Conservation (phyloP, 495 filamentous ascomycete species). For the Talaromyces nanjingensis region DNA sequence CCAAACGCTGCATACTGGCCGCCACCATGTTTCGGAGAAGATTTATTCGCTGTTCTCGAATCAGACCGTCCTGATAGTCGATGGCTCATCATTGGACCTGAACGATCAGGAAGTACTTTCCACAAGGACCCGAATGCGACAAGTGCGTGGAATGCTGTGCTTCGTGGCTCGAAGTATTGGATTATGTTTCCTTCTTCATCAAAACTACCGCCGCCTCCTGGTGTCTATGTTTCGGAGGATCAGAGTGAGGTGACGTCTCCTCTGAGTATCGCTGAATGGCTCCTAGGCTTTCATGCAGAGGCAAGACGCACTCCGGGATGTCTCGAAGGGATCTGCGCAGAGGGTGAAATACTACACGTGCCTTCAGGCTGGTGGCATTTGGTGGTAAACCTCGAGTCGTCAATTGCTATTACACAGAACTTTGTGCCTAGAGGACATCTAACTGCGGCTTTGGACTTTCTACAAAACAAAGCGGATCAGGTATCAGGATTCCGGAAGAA, state of each 20-base stretch:
- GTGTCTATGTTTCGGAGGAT: slow-evolving; percentile 86
- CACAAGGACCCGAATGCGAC: slow-evolving; percentile 79
- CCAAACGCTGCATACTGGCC: slow-evolving; percentile 64
- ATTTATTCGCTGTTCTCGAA: slow-evolving; percentile 79
- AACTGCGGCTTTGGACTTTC: slow-evolving; percentile 67
- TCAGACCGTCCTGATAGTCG: slow-evolving; percentile 75
- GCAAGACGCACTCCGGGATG: slow-evolving; percentile 73
- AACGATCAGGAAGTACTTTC: slow-evolving; percentile 87
- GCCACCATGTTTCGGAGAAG: slow-evolving; percentile 82
- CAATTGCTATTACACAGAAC: slow-evolving; percentile 92
- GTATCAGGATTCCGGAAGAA: slow-evolving; percentile 78
- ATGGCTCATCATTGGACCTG: slow-evolving; percentile 91
- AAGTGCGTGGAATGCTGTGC: slow-evolving; percentile 93
- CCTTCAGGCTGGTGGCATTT: slow-evolving; percentile 96
- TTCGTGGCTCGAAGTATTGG: slow-evolving; percentile 94
- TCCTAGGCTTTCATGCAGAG: slow-evolving; percentile 84
- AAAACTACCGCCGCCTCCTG: slow-evolving; percentile 63
- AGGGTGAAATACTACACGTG: slow-evolving; percentile 89
- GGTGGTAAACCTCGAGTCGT: slow-evolving; percentile 78
- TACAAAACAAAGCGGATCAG: slow-evolving; percentile 74
- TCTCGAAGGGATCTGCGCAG: slow-evolving; percentile 76
- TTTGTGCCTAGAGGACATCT: slow-evolving; percentile 81
- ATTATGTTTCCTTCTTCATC: slow-evolving; percentile 79
- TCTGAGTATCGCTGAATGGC: slow-evolving; percentile 92
- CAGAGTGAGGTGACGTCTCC: slow-evolving; percentile 92